Conservation (phyloP, 257 asterid genomes). For the Primulina eburnea region DNA sequence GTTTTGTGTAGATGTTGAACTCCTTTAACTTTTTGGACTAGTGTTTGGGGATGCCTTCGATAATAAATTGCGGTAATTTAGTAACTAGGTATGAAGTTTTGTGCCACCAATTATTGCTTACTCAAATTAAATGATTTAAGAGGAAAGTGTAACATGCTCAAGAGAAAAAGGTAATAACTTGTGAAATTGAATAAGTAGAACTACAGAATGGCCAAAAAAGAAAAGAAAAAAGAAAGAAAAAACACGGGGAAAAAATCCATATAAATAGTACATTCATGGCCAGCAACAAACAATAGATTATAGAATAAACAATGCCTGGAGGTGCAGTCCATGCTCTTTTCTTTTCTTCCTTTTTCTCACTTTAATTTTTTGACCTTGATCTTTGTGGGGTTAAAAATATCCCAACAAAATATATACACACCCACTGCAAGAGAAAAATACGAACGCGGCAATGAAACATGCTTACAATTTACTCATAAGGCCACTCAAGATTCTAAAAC, state of each 20-base stretch:
- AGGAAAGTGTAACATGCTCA: neutral
- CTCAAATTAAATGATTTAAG: neutral
- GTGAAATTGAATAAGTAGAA: neutral
- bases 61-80: too few relatives aligned
- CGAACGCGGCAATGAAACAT: constrained; percentile 6
- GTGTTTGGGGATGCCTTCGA: neutral
- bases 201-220: neutral
- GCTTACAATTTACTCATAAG: constrained; percentile 22
- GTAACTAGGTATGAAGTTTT: too few relatives aligned
- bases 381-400: constrained; percentile 24
- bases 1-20: neutral
- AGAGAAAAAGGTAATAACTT: neutral
- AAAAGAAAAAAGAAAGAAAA: neutral
- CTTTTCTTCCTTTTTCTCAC: neutral
- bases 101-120: too few relatives aligned
- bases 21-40: neutral
- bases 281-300: constrained; percentile 3
- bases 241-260: neutral
- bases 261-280: constrained; percentile 6
- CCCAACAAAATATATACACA: constrained; percentile 42
- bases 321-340: constrained; percentile 12
- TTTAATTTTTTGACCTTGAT: constrained; percentile 7
- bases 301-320: constrained; percentile 7
- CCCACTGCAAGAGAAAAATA: constrained; percentile 18
- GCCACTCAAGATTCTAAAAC: constrained; percentile 16